Percentiles rank a stretch among this genome's conserved stretches.
These are phyloP conservation scores for Clausena lansium DNA, from an alignment of 345 rosid genomes.

Conservation along the genomic window DNA sequence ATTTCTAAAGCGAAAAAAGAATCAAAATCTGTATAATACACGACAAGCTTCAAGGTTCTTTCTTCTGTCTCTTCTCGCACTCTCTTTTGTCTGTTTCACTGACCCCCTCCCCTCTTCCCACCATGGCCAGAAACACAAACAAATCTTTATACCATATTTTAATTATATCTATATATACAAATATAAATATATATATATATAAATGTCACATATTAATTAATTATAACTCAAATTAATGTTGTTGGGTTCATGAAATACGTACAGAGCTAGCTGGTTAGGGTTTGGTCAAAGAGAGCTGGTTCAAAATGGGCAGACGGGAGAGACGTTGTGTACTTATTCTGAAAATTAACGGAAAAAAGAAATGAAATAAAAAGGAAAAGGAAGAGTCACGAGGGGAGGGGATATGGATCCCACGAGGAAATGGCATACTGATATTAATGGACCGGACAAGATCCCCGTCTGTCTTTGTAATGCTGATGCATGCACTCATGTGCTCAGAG, in stretches of 20 bases:
- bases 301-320: neutral
- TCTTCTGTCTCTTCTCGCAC: slow-evolving; percentile 51
- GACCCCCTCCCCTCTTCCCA: slow-evolving; percentile 2
- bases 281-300: slow-evolving; percentile 11
- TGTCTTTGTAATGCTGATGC: slow-evolving; percentile 25
- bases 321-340: neutral
- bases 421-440: slow-evolving; percentile 32
- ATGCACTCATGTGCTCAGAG: neutral
- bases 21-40: slow-evolving; percentile 39
- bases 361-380: neutral
- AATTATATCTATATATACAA: neutral
- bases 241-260: neutral
- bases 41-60: slow-evolving; percentile 50
- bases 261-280: neutral
- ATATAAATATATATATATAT: too few relatives aligned
- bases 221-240: neutral
- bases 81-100: slow-evolving; percentile 50
- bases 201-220: neutral
- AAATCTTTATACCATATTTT: neutral
- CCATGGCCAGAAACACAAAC: slow-evolving; percentile 5
- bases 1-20: slow-evolving; percentile 22
- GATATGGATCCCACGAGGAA: slow-evolving; percentile 40
- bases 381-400: slow-evolving; percentile 37
- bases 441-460: slow-evolving; percentile 33
- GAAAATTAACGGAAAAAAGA: neutral